Evolutionary conservation across 441 rosid species (phyloP).

Genomic region (Viola pubescens): DNA sequence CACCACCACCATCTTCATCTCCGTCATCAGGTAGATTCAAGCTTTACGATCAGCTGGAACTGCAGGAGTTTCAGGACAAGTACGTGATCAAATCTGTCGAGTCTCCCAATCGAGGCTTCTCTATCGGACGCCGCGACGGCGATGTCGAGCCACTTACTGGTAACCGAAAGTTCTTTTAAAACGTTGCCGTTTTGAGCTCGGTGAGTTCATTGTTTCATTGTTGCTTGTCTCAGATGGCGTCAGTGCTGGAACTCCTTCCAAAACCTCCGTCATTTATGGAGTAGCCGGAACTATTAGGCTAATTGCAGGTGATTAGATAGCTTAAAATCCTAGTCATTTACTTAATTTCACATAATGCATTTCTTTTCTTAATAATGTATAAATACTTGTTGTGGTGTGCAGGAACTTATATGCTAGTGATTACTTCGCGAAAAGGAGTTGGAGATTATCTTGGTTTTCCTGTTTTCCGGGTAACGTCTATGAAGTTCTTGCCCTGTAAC

Average conservation of each 20-base stretch:
- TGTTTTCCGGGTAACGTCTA: slow-evolving; percentile 53
- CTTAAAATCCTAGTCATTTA: no score
- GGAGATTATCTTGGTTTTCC: slow-evolving; percentile 69
- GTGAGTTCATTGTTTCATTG: neutral
- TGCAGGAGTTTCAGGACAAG: slow-evolving; percentile 69
- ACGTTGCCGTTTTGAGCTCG: neutral
- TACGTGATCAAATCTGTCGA: slow-evolving; percentile 59
- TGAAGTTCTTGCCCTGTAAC: slow-evolving; percentile 79
- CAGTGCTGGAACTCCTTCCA: slow-evolving; percentile 37
- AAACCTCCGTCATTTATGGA: slow-evolving; percentile 55
- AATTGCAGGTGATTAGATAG: slow-evolving; percentile 72
- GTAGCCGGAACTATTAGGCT: slow-evolving; percentile 82
- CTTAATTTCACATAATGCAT: neutral
- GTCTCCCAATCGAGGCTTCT: slow-evolving; percentile 65
- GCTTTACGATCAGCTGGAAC: slow-evolving; percentile 55
- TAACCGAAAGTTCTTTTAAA: slow-evolving; percentile 2
- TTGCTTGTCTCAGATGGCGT: slow-evolving; percentile 33
- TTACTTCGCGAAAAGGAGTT: slow-evolving; percentile 66
- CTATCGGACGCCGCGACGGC: slow-evolving; percentile 61
- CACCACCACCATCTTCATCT: slow-evolving; percentile 19
- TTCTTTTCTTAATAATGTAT: neutral
- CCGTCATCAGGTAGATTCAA: slow-evolving; percentile 39
- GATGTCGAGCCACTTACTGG: slow-evolving; percentile 48
- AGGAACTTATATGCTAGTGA: slow-evolving; percentile 75
- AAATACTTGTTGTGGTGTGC: slow-evolving; percentile 11